phyloP scores from a whole-genome alignment of 352 stramenopile species.

The Phytopythium kandeliae region DNA sequence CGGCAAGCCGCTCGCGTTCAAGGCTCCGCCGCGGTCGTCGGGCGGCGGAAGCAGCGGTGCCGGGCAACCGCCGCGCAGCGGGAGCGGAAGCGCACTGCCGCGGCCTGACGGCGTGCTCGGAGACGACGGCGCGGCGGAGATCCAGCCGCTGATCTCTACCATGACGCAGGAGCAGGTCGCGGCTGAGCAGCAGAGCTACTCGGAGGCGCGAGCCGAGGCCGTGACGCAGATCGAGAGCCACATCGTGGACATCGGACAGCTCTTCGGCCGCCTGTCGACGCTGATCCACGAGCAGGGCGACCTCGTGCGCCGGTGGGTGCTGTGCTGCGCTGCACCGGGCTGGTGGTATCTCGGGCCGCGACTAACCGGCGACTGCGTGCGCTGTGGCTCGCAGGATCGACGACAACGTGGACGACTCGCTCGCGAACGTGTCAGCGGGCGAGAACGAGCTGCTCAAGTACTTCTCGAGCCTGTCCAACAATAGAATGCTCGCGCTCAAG shows the following conservation, averaged over 20 bases:
- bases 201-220: constrained; percentile 60
- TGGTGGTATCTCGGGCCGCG: not conserved
- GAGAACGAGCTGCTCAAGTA: constrained; percentile 85
- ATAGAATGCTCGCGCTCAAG: constrained; percentile 83
- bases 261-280: constrained; percentile 74
- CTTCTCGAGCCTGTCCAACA: constrained; percentile 81
- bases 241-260: constrained; percentile 81
- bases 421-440: constrained; percentile 66
- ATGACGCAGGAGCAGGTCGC: constrained; percentile 74
- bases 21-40: constrained; percentile 16
- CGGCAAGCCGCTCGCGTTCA: constrained; percentile 74
- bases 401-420: constrained; percentile 77
- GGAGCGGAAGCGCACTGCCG: constrained; percentile 39
- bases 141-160: constrained; percentile 66
- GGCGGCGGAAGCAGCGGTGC: constrained; percentile 1
- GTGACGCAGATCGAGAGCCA: constrained; percentile 85
- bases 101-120: constrained; percentile 33
- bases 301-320: constrained; percentile 61
- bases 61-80: constrained; percentile 15
- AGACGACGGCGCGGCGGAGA: constrained; percentile 33
- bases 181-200: constrained; percentile 74
- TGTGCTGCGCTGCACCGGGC: not conserved
- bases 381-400: constrained; percentile 53
- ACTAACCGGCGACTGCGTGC: constrained; percentile 16
- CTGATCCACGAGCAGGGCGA: constrained; percentile 82